Evolutionary conservation across 345 rosid species (phyloP).

Genomic region (Odontarrhena argentea): DNA sequence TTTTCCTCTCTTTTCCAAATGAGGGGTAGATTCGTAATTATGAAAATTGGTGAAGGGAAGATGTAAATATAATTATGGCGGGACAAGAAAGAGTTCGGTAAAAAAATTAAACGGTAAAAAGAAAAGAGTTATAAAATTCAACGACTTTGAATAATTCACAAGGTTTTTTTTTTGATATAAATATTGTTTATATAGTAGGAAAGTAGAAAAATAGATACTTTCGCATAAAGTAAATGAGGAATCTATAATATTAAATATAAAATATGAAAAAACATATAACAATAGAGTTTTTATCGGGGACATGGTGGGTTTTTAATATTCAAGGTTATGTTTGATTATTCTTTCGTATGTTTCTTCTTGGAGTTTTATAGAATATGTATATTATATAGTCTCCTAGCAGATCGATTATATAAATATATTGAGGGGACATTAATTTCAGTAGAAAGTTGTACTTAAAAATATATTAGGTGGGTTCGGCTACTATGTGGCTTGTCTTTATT

Average conservation of each 20-base stretch:
- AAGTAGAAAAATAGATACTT: conserved; percentile 24
- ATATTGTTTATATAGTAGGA: too few relatives aligned
- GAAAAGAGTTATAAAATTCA: conserved; percentile 35
- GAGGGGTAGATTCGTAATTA: conserved; percentile 35
- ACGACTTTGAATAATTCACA: conserved; percentile 38
- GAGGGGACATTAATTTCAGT: conserved; percentile 42
- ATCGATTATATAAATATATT: conserved; percentile 29
- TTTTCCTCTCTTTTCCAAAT: background rate
- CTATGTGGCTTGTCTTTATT: conserved; percentile 41
- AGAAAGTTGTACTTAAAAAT: conserved; percentile 32
- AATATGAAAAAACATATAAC: background rate
- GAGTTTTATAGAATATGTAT: conserved; percentile 29
- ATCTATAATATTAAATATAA: background rate
- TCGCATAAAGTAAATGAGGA: conserved; percentile 20
- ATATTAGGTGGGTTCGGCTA: conserved; percentile 36
- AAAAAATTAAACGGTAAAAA: conserved; percentile 33
- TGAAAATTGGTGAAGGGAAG: conserved; percentile 37
- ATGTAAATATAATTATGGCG: conserved; percentile 62
- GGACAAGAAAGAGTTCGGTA: conserved; percentile 43
- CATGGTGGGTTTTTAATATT: conserved; percentile 13
- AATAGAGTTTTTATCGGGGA: background rate
- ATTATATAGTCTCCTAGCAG: conserved; percentile 24
- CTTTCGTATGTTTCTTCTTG: conserved; percentile 42
- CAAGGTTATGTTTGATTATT: conserved; percentile 31
- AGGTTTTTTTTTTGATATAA: too few relatives aligned